phyloP scores from a whole-genome alignment of 1,284 basidiomycete species.

The Laetiporus sulphureus region DNA sequence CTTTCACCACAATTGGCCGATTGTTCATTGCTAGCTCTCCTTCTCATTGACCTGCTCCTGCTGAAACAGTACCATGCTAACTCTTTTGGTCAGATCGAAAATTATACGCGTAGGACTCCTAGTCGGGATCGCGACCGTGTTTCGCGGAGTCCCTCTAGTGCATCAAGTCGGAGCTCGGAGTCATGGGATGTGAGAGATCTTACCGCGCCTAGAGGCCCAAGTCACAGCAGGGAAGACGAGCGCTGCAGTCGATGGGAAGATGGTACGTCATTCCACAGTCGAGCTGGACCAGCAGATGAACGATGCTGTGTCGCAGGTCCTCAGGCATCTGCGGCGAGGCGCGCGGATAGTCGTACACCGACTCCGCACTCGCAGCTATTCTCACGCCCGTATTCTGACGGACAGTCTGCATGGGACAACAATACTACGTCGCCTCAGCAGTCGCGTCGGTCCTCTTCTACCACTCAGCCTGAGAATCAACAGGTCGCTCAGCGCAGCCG shows the following conservation, averaged over 20 bases:
- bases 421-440: constrained; percentile 4
- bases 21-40: too few relatives aligned
- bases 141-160: too few relatives aligned
- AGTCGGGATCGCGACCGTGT: constrained; percentile 12
- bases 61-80: too few relatives aligned
- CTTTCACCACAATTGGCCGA: too few relatives aligned
- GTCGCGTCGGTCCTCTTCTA: background rate
- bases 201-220: too few relatives aligned
- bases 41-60: too few relatives aligned
- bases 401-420: background rate
- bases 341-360: constrained; percentile 19
- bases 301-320: background rate
- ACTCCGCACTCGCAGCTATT: constrained; percentile 21
- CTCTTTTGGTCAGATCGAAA: constrained; percentile 36
- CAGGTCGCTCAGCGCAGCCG: constrained; percentile 59
- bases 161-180: constrained; percentile 7
- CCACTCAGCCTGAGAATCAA: constrained; percentile 21
- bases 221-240: too few relatives aligned
- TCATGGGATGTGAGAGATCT: constrained; percentile 18
- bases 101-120: constrained; percentile 34
- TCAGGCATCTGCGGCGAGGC: background rate
- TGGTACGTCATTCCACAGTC: constrained; percentile 1
- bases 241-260: constrained; percentile 1
- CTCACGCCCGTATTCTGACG: background rate
- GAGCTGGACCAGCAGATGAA: too few relatives aligned